Base-by-base conservation (phyloP, 176 grass and related monocot genomes). In the Dactylis glomerata region DNA sequence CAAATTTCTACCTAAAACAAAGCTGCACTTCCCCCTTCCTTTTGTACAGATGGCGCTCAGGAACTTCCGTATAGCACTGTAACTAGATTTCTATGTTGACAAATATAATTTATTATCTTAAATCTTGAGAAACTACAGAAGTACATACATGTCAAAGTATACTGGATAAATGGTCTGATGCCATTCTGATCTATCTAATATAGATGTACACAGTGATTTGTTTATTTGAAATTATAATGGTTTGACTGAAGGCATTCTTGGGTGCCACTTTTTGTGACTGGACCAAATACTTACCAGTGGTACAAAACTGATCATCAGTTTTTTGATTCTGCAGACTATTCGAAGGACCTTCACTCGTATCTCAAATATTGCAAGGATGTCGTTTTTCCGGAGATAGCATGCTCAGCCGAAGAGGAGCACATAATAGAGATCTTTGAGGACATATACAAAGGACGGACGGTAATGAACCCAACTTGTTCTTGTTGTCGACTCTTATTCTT, bases 291-390 rank as follows among this genome's bases (percentile, higher is more conserved):
- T 61, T 61, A 23, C 37, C 45, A 67, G 62, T 61, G 33, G 26
- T 51, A 54, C 19, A 68, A 23, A n/a, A 28, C 59, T 90, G 64
- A 78, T 45, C 42, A 38, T 30, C 45, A 44, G 9, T 76, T 69
- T 58, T 54, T 36, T 64, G 28, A 47, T 82, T 87, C 30, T 75
- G 73, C 80, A 97, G 95, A 95, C 38, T 93, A 95, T 86, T 91
- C 89, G 14, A 90, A 75, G 72, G 95, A 94, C 31, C 71, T 95
- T 59, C 81, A 32, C 30, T 91, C 92, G 27, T 97, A 93, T 91
- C 76, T 97, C 77, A 97, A 84, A 27, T 97, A 97, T 66, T 97
- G 85, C 84, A 86, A 89, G 58, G 92, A 97, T 68, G 72, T 91
- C 79, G 27, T 95, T 84, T 95, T 94, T 88, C 20, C 82, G 76